A percentile compares a stretch with the other conserved stretches of the same genome.
phyloP scores from a whole-genome alignment of 2,329 filamentous ascomycete species.

The Talaromyces sp. region DNA sequence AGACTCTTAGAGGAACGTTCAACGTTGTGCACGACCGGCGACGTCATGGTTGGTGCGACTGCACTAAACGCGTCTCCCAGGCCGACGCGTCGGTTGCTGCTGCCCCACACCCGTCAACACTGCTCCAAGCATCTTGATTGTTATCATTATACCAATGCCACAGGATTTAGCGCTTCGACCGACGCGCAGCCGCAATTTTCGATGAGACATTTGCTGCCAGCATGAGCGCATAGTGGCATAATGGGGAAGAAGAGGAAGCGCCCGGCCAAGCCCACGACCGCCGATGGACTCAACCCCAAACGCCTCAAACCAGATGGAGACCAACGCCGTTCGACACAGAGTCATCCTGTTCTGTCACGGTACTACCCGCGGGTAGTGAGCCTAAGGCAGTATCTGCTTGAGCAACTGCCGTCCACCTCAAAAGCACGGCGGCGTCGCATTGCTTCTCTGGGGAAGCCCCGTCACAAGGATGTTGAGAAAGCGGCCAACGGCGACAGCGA shows the following conservation, averaged over 20 bases:
- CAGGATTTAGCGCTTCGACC: not conserved
- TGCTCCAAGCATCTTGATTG: not conserved
- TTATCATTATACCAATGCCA: not conserved
- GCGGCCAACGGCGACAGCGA: not conserved
- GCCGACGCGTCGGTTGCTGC: not conserved
- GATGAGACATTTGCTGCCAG: not conserved
- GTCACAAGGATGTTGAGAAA: not conserved
- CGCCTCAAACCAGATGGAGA: slow-evolving; percentile 1
- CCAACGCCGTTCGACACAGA: not conserved
- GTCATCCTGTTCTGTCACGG: slow-evolving; percentile 60
- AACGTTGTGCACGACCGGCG: not conserved
- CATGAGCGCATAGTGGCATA: not conserved
- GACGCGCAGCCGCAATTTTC: not conserved
- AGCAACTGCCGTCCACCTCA: slow-evolving; percentile 61
- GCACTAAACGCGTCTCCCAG: not conserved
- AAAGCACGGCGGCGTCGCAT: slow-evolving; percentile 47
- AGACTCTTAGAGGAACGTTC: too few species aligned
- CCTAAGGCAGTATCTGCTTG: slow-evolving; percentile 66
- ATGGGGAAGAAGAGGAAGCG: slow-evolving; percentile 44
- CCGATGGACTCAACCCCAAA: not conserved
- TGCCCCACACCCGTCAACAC: slow-evolving; percentile 2
- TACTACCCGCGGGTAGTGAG: slow-evolving; percentile 64
- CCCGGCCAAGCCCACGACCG: slow-evolving; percentile 18
- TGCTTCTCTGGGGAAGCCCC: slow-evolving; percentile 23
- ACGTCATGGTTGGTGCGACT: not conserved